Percentiles rank a stretch among this genome's conserved stretches.
These are phyloP conservation scores for Haplographium delicatum DNA, from an alignment of 495 filamentous ascomycete species.

Conservation along the genomic window DNA sequence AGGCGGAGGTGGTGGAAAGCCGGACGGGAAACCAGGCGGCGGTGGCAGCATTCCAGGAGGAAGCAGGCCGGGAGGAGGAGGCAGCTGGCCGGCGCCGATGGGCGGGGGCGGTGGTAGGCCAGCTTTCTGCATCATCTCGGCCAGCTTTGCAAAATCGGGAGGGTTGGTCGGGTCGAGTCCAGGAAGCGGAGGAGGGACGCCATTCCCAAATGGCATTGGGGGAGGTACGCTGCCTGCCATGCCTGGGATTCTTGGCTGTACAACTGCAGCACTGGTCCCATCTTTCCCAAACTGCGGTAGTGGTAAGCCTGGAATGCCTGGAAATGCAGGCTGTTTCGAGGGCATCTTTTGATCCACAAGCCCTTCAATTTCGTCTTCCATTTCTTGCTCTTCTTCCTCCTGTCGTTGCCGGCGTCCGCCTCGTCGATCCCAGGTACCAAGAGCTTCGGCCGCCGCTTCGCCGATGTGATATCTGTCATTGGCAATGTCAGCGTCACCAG, in stretches of 20 bases:
- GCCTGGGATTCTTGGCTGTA: constrained; percentile 39
- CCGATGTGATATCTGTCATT: constrained; percentile 93
- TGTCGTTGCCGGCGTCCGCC: constrained; percentile 72
- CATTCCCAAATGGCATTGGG: constrained; percentile 22
- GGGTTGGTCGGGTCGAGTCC: constrained; percentile 52
- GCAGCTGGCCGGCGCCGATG: constrained; percentile 15
- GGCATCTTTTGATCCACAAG: constrained; percentile 90
- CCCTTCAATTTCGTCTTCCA: constrained; percentile 88
- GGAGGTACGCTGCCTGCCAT: constrained; percentile 44
- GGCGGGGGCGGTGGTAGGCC: constrained; percentile 42
- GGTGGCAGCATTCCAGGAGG: constrained; percentile 44
- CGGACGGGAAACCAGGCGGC: constrained; percentile 26
- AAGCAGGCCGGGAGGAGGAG: constrained; percentile 40
- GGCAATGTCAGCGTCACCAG: constrained; percentile 76
- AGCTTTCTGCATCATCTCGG: constrained; percentile 54
- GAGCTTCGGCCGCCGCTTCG: constrained; percentile 84
- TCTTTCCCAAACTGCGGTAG: constrained; percentile 32
- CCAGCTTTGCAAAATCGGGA: constrained; percentile 64
- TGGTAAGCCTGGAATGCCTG: constrained; percentile 47
- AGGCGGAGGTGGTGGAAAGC: constrained; percentile 17
- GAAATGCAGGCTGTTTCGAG: constrained; percentile 40
- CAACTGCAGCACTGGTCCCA: constrained; percentile 29
- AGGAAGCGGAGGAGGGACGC: constrained; percentile 41
- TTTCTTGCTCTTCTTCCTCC: constrained; percentile 87
- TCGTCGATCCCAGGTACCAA: constrained; percentile 86